A percentile compares a stretch with the other conserved stretches of the same genome.
Conservation (phyloP, 192 early-diverging fungal genomes). For the Backusella morwellensis region DNA sequence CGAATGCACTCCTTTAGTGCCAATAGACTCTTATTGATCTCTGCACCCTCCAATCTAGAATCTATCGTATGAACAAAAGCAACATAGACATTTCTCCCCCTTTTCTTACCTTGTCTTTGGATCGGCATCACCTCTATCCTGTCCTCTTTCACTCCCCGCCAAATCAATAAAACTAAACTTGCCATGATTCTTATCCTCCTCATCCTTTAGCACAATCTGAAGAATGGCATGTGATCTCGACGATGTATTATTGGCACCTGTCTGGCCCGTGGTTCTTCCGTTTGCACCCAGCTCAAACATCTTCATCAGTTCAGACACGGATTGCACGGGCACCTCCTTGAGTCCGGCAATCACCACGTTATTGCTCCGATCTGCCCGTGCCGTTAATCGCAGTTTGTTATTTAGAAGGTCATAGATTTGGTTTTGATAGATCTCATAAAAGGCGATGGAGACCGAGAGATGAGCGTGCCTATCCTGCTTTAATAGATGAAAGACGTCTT, state of each 20-base stretch:
- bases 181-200: conserved; percentile 55
- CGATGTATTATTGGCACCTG: conserved; percentile 93
- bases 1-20: conserved; percentile 98
- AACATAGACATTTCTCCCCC: not conserved
- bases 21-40: conserved; percentile 98
- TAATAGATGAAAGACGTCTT: conserved; percentile 85
- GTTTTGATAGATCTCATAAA: conserved; percentile 98
- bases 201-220: conserved; percentile 81
- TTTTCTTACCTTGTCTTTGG: conserved; percentile 77
- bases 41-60: conserved; percentile 89
- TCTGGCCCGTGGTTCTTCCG: conserved; percentile 89
- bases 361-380: conserved; percentile 93
- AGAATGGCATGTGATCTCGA: conserved; percentile 98
- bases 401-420: conserved; percentile 94
- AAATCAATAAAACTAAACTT: conserved; percentile 98
- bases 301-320: conserved; percentile 80
- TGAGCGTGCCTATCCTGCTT: conserved; percentile 64
- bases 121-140: conserved; percentile 92
- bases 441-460: conserved; percentile 79
- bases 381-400: conserved; percentile 79
- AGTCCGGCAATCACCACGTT: conserved; percentile 89
- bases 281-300: conserved; percentile 91
- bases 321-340: conserved; percentile 79
- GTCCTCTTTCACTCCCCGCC: conserved; percentile 97
- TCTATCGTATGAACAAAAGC: no score